Conservation (phyloP, 2,329 filamentous ascomycete genomes). For the Penicillium sp. region DNA sequence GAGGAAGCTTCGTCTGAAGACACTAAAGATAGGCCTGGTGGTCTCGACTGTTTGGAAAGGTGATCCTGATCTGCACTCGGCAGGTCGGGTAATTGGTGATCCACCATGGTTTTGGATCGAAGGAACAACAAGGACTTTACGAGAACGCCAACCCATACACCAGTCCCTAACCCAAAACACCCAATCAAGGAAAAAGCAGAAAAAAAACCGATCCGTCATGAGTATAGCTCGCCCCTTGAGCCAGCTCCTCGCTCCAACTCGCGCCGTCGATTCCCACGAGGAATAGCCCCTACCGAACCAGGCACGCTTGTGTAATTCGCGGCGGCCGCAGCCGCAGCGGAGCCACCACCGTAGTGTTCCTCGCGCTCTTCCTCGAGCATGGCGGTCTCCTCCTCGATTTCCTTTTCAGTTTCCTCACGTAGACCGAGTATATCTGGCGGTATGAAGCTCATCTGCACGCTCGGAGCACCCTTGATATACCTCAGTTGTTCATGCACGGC, state of each 20-base stretch:
- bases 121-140: neutral
- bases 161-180: conserved; percentile 5
- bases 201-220: conserved; percentile 24
- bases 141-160: neutral
- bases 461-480: conserved; percentile 82
- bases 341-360: conserved; percentile 39
- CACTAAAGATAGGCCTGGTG: neutral
- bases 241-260: conserved; percentile 41
- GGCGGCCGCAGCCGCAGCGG: conserved; percentile 11
- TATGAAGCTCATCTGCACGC: conserved; percentile 79
- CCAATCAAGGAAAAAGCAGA: neutral
- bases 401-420: conserved; percentile 51
- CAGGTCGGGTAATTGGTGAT: neutral
- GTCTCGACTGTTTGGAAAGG: neutral
- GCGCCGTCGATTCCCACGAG: conserved; percentile 31
- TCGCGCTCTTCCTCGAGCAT: conserved; percentile 43
- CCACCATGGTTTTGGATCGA: neutral
- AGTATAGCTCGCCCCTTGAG: conserved; percentile 40
- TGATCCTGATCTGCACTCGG: neutral
- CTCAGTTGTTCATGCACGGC: conserved; percentile 82
- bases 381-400: conserved; percentile 48
- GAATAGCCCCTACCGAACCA: conserved; percentile 26
- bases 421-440: conserved; percentile 71
- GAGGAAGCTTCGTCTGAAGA: neutral
- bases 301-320: conserved; percentile 8